Base-by-base conservation (phyloP, 257 asterid species). In the Pogostemon cablin region DNA sequence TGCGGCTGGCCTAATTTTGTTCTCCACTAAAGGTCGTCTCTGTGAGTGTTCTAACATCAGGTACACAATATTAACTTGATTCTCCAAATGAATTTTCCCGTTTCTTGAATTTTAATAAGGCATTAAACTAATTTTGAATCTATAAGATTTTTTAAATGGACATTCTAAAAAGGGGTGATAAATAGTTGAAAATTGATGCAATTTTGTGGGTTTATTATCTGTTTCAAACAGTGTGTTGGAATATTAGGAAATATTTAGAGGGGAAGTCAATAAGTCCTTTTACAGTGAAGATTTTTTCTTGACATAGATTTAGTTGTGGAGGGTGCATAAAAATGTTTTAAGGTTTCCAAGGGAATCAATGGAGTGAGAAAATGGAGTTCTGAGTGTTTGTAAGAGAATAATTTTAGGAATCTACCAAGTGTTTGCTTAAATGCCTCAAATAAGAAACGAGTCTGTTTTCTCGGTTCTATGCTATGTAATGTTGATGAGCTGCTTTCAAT, bases 31-130 rank as follows among this genome's bases (percentile, higher is more conserved):
- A 20, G 98, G 98, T 6, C 89, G 90, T 35, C 97, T 91, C 66
- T 91, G 89, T 47, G 97, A 91, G 77, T 91, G 87, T 70, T 85
- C 98, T 53, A 89, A 87, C 73, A 82, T 84, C 91, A 91, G 96
- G 96, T 90, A 60, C 10, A 38, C 32, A 25, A 25, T 25, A 25
- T 1, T 10, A 20, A n/a, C 15, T 15, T 2, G 6, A 2, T 25
- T 25, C 32, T 25, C 32, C 32, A 25, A 25, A 25, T 25, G 32
- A 25, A 25, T 0, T 25, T 25, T 25, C 1, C 1, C 1, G 32
- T 1, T 25, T 62, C 46, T 50, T 34, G 40, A 35, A 8, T 32
- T 8, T 6, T 25, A 12, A 32, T 57, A 5, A 4, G 43, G 63
- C 42, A 48, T 61, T 9, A 6, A 4, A 6, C 34, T 69, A 54